Evolutionary conservation across 2,329 filamentous ascomycete species (phyloP), one percentile per base, ranked within the genome.

Genomic region (Ophiostoma himal-ulmi): DNA sequence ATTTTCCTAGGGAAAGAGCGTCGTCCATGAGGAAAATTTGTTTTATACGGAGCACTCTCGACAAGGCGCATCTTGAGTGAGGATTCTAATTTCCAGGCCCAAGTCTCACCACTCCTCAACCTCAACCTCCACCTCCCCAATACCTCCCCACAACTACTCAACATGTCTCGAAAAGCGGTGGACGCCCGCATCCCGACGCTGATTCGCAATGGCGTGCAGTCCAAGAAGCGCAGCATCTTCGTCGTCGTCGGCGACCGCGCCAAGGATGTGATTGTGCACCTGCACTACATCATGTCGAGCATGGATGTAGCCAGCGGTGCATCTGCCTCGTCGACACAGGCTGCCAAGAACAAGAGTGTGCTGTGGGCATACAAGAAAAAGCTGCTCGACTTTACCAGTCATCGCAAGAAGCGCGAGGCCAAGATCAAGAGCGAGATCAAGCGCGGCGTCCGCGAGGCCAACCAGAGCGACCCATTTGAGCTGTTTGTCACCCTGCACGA

Each of bases 391-490:
- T 98, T 98, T 79, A 96, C 93, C 41, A 93, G 92, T 82, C 94
- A 99, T 81, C 91, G 95, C 70, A 96, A 97, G 85, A 99, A 99
- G 89, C 91, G 95, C 76, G 95, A 99, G 81, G 89, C 90, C 77
- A 99, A 97, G 84, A 97, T 99, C 80, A 97, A 97, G 83, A 97
- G 94, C 81, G 95, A 99, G 78, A 93, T 99, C 80, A 97, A 96
- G 83, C 88, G 93, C 76, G 95, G 95, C 64, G 93, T 94, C 75
- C 88, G 96, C 77, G 95, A 99, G 80, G 88, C 91, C 73, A 97
- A 99, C 80, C 87, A 89, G 70, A 93, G 96, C 78, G 95, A 99
- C 78, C 91, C 95, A 0, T 99, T 99, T 83, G 95, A 99, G 82
- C 87, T 98, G 70, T 99, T 98, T 81, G 91, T 98, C 76, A 95